Evolutionary conservation across 306 rosid species (phyloP).

Genomic region (Phaseolus lunatus): DNA sequence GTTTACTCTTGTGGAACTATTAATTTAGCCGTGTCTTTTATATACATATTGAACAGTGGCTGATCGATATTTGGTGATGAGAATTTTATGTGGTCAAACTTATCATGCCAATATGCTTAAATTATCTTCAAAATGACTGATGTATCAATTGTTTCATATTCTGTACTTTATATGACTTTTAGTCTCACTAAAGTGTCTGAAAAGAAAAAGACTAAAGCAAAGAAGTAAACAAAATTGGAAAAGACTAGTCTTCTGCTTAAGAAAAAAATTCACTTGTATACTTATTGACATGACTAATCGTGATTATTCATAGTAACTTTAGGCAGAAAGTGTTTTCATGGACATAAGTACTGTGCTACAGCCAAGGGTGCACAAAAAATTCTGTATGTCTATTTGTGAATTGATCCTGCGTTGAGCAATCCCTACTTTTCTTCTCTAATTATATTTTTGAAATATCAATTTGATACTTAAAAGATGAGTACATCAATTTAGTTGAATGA

Average conservation of each 20-base stretch:
- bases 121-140: neutral
- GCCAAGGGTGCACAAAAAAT: neutral
- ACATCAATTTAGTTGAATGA: neutral
- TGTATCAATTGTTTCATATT: neutral
- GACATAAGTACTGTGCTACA: neutral
- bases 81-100: slow-evolving; percentile 23
- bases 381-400: slow-evolving; percentile 15
- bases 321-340: neutral
- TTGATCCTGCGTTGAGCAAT: neutral
- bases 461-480: neutral
- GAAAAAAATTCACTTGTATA: neutral
- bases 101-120: neutral
- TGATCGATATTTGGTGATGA: slow-evolving; percentile 17
- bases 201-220: neutral
- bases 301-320: slow-evolving; percentile 2
- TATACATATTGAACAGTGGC: neutral
- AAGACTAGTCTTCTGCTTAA: neutral
- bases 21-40: neutral
- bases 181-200: neutral
- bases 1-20: neutral
- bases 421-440: neutral
- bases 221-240: neutral
- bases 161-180: slow-evolving; percentile 6
- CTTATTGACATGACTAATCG: neutral
- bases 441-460: slow-evolving; percentile 15